These are phyloP conservation scores for Boletus eberwhitei DNA, from an alignment of 768 basidiomycete species.

Conservation along the genomic window DNA sequence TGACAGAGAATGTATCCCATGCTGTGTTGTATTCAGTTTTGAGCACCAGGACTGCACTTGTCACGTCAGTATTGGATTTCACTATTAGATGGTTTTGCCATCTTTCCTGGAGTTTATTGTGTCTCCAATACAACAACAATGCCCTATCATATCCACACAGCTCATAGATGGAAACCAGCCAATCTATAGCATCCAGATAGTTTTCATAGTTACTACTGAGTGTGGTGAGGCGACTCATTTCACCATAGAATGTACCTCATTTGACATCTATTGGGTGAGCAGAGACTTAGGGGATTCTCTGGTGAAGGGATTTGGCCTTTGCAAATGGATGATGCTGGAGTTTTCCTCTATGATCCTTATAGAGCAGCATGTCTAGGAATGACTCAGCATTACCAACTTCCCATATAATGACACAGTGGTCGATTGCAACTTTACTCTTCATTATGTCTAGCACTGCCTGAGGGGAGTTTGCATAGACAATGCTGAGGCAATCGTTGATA, in stretches of 20 bases:
- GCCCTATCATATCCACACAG: neutral
- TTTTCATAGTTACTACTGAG: neutral
- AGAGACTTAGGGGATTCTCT: conserved; percentile 4
- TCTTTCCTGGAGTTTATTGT: neutral
- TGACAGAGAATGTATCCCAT: neutral
- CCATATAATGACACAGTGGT: conserved; percentile 1
- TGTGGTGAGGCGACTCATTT: neutral
- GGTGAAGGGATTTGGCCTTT: neutral
- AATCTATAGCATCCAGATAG: neutral
- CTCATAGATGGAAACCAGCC: neutral
- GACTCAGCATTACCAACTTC: fast-evolving
- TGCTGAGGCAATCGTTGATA: neutral
- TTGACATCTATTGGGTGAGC: conserved; percentile 3
- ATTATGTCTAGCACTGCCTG: neutral
- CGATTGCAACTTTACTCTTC: neutral
- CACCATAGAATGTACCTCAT: conserved; percentile 1
- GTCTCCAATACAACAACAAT: too few relatives aligned
- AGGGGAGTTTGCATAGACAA: neutral
- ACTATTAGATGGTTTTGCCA: neutral
- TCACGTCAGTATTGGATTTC: too few relatives aligned
- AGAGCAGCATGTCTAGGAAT: conserved; percentile 3
- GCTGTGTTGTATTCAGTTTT: neutral
- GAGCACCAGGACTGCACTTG: neutral
- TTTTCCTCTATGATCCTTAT: fast-evolving
- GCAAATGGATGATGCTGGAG: neutral